These are phyloP conservation scores for Microcyclosporella mali DNA, from an alignment of 2,329 filamentous ascomycete species.

Conservation along the genomic window DNA sequence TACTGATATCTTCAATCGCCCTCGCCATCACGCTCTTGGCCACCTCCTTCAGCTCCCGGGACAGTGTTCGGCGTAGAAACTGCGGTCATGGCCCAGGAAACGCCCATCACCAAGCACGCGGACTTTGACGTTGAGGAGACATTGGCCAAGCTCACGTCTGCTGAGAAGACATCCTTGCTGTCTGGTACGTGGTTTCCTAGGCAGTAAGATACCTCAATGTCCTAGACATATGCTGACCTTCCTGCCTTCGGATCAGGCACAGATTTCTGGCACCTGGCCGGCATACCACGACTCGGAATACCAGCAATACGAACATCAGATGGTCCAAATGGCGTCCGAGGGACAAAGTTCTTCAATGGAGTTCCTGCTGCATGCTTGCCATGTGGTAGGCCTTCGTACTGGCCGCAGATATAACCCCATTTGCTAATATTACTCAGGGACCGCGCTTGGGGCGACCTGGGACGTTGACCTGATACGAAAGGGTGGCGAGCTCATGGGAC, in stretches of 20 bases:
- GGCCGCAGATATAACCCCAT: not conserved
- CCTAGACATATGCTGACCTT: constrained; percentile 29
- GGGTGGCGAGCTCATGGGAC: constrained; percentile 64
- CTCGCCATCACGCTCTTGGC: no score
- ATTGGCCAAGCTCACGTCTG: constrained; percentile 24
- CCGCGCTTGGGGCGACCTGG: constrained; percentile 74
- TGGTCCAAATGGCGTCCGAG: constrained; percentile 64
- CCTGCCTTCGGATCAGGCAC: constrained; percentile 27
- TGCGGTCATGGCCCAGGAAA: not conserved
- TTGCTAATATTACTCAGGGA: constrained; percentile 28
- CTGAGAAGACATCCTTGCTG: constrained; percentile 29
- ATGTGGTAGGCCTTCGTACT: constrained; percentile 47
- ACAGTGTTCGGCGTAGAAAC: not conserved
- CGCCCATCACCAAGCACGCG: constrained; percentile 7
- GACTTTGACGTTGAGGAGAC: constrained; percentile 30
- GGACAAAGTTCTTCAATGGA: constrained; percentile 63
- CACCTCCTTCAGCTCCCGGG: no score
- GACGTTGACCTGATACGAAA: constrained; percentile 63
- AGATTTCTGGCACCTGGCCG: constrained; percentile 66
- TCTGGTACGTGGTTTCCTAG: no score
- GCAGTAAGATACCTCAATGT: no score
- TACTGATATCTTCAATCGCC: no score
- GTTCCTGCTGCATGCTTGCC: constrained; percentile 65
- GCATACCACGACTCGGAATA: constrained; percentile 54
- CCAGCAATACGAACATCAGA: constrained; percentile 61